Evolutionary conservation across 1,139 yeast genomes (phyloP).

Genomic region (Kurtzmaniella quercitrusa): DNA sequence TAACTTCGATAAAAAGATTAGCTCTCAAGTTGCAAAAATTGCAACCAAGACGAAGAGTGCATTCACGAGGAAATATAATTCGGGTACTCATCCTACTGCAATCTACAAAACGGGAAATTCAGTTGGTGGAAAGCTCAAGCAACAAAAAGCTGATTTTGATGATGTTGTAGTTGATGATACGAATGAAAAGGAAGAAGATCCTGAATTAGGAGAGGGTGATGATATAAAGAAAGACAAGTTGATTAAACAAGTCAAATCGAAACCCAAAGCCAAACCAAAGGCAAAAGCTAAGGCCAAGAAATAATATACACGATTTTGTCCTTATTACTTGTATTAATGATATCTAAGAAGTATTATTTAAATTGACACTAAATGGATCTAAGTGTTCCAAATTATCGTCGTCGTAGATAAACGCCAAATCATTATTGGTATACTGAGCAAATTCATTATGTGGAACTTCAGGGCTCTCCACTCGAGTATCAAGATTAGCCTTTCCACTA

Average conservation of each 20-base stretch:
- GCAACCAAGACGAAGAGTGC: conserved; percentile 76
- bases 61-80: conserved; percentile 81
- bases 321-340: background rate
- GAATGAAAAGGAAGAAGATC: conserved; percentile 28
- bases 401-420: background rate
- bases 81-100: conserved; percentile 76
- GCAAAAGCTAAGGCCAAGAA: conserved; percentile 10
- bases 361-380: conserved; percentile 17
- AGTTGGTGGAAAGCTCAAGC: conserved; percentile 32
- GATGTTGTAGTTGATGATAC: conserved; percentile 67
- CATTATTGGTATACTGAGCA: background rate
- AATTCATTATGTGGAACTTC: background rate
- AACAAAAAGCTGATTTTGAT: conserved; percentile 48
- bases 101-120: conserved; percentile 69
- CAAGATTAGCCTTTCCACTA: conserved; percentile 1
- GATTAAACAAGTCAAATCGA: conserved; percentile 35
- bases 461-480: background rate
- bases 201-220: conserved; percentile 19
- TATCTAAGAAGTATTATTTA: background rate
- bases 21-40: conserved; percentile 30
- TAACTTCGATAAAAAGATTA: conserved; percentile 24
- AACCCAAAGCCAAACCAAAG: conserved; percentile 14
- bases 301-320: no score
- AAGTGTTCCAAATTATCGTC: conserved; percentile 15
- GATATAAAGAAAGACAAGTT: conserved; percentile 43